Conservation (phyloP, 352 stramenopile species). For the Globisporangium echinulatum region DNA sequence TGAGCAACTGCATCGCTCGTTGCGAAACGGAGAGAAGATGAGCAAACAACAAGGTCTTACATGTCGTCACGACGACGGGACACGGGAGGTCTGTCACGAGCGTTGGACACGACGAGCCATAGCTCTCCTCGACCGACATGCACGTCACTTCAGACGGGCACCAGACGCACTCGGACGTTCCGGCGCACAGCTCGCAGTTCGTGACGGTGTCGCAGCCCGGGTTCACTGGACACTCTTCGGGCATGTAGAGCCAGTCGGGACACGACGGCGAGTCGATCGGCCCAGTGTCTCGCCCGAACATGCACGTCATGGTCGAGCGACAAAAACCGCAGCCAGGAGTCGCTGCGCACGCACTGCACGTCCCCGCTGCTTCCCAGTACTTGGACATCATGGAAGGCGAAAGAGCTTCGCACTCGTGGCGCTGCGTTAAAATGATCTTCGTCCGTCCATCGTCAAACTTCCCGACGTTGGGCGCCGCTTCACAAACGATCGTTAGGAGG, state of each 20-base stretch:
- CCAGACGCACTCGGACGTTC: constrained; percentile 76
- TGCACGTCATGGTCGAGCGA: constrained; percentile 86
- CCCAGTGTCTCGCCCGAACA: constrained; percentile 51
- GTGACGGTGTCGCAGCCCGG: constrained; percentile 41
- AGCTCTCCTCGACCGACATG: constrained; percentile 81
- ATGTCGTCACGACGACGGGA: constrained; percentile 58
- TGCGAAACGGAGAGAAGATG: background rate
- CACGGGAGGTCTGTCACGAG: constrained; percentile 86
- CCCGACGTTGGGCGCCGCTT: background rate
- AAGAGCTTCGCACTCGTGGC: constrained; percentile 42
- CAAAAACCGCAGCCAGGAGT: constrained; percentile 84
- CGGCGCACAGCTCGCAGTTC: constrained; percentile 63
- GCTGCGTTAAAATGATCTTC: background rate
- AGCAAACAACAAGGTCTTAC: constrained; percentile 16
- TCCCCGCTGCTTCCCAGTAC: constrained; percentile 60
- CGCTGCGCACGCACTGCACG: constrained; percentile 66
- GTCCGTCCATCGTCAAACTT: background rate
- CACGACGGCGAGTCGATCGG: constrained; percentile 34
- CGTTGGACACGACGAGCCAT: constrained; percentile 68
- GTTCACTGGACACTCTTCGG: constrained; percentile 64
- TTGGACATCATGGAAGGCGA: constrained; percentile 36
- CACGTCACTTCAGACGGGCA: constrained; percentile 83
- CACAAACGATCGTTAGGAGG: constrained; percentile 11
- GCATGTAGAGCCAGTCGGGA: constrained; percentile 52
- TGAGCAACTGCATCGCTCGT: constrained; percentile 1